These are phyloP conservation scores for Rhizopogon sp. DNA, from an alignment of 768 basidiomycete species.

Conservation along the genomic window DNA sequence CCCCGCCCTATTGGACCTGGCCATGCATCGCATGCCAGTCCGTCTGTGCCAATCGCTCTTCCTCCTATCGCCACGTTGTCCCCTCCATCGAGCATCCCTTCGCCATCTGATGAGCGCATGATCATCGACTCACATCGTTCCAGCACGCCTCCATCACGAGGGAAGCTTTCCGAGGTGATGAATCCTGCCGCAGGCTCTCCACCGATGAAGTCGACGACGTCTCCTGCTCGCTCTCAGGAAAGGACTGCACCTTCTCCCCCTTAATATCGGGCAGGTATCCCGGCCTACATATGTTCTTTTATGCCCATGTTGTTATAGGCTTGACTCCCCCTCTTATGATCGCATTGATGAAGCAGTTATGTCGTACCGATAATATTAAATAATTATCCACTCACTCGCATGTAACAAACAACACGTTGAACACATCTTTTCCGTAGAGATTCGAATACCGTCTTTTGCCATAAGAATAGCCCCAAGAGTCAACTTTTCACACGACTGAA, in stretches of 20 bases:
- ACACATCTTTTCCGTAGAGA: slow-evolving; percentile 15
- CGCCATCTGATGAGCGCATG: slow-evolving; percentile 40
- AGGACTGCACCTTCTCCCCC: slow-evolving; percentile 26
- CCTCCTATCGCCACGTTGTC: slow-evolving; percentile 71
- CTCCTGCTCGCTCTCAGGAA: slow-evolving; percentile 40
- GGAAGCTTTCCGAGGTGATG: slow-evolving; percentile 49
- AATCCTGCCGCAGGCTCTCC: slow-evolving; percentile 47
- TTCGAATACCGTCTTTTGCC: background rate
- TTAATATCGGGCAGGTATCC: slow-evolving; percentile 5
- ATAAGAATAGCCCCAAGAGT: too few species aligned
- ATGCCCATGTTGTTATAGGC: slow-evolving; percentile 6
- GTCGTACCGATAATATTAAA: slow-evolving; percentile 15
- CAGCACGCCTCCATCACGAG: slow-evolving; percentile 43
- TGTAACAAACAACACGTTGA: slow-evolving; percentile 24
- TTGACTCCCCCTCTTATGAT: slow-evolving; percentile 1
- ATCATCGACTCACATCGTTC: slow-evolving; percentile 36
- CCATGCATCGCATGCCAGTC: slow-evolving; percentile 33
- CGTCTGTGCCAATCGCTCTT: slow-evolving; percentile 43
- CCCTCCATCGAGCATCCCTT: slow-evolving; percentile 52
- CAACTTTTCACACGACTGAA: too few species aligned
- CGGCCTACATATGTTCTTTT: background rate
- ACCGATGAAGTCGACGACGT: slow-evolving; percentile 46
- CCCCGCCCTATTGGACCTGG: slow-evolving; percentile 65
- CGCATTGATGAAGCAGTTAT: slow-evolving; percentile 17
- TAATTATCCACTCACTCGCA: slow-evolving; percentile 24